Conservation (phyloP, 108 stramenopile genomes). For the Skeletonema tropicum region DNA sequence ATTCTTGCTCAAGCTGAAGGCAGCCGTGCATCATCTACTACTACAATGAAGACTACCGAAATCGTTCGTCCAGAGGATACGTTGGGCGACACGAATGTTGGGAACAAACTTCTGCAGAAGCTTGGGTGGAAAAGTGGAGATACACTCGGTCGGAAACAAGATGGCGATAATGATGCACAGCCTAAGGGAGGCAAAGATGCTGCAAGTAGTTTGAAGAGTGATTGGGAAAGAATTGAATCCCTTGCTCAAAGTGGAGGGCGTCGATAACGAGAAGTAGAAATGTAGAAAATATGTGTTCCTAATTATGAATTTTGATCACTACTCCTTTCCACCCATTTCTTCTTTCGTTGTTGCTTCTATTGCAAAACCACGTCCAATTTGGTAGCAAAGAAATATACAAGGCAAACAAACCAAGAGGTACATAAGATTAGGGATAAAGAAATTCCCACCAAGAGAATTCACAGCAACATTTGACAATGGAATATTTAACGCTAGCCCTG, state of each 20-base stretch:
- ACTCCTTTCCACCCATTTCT: neutral
- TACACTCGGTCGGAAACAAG: conserved; percentile 42
- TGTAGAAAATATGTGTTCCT: neutral
- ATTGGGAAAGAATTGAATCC: conserved; percentile 85
- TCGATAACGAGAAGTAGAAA: neutral
- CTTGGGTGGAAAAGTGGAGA: conserved; percentile 78
- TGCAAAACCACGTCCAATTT: conserved; percentile 7
- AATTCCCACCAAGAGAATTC: conserved; percentile 19
- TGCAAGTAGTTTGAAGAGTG: conserved; percentile 54
- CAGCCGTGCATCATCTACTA: conserved; percentile 5
- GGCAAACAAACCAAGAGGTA: conserved; percentile 15
- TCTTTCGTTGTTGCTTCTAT: conserved; percentile 11
- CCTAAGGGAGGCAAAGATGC: conserved; percentile 13
- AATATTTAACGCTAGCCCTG: conserved; percentile 6
- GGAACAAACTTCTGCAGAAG: conserved; percentile 83
- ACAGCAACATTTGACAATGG: conserved; percentile 21
- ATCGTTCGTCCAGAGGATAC: conserved; percentile 52
- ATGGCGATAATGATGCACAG: conserved; percentile 14
- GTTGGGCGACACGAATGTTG: conserved; percentile 60
- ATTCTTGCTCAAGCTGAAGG: conserved; percentile 35
- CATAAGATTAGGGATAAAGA: conserved; percentile 21
- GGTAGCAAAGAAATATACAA: conserved; percentile 6
- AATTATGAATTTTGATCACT: neutral
- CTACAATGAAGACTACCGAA: conserved; percentile 17
- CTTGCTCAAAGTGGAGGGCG: conserved; percentile 53